These are phyloP conservation scores for Fusarium sp. DNA, from an alignment of 2,329 filamentous ascomycete species.

Conservation along the genomic window DNA sequence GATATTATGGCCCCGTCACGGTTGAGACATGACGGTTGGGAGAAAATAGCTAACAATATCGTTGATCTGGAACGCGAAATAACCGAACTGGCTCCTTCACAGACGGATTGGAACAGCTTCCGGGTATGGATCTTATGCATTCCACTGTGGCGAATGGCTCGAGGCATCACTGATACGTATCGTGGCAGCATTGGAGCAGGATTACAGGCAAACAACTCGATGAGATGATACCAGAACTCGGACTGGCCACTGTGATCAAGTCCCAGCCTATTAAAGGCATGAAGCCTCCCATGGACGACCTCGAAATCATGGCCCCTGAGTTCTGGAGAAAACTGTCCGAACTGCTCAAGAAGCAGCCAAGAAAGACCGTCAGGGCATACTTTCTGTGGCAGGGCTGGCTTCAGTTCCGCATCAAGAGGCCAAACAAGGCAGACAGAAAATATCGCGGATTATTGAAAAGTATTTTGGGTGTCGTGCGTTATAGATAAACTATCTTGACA, in stretches of 20 bases:
- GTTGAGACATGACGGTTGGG: not conserved
- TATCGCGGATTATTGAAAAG: slow-evolving; percentile 4
- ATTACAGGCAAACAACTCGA: slow-evolving; percentile 9
- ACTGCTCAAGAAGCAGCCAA: slow-evolving; percentile 9
- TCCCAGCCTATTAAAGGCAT: not conserved
- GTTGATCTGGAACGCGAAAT: slow-evolving; percentile 20
- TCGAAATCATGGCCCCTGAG: slow-evolving; percentile 27
- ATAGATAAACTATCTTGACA: not conserved
- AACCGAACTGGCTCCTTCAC: slow-evolving; percentile 5
- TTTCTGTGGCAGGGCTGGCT: slow-evolving; percentile 35
- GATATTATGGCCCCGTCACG: not conserved
- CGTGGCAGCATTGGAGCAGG: not conserved
- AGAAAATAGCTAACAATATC: slow-evolving; percentile 7
- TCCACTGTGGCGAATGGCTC: too few relatives aligned
- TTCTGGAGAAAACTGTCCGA: slow-evolving; percentile 19
- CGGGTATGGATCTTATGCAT: slow-evolving; percentile 8
- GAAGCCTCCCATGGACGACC: not conserved
- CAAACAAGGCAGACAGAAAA: not conserved
- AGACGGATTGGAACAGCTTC: slow-evolving; percentile 1
- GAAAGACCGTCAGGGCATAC: slow-evolving; percentile 28
- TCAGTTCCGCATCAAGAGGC: slow-evolving; percentile 24
- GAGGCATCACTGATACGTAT: not conserved
- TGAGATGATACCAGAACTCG: slow-evolving; percentile 8
- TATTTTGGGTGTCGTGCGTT: slow-evolving; percentile 20
- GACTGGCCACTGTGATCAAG: slow-evolving; percentile 1